Base-by-base conservation (phyloP, 2,329 filamentous ascomycete species). In the Fusarium tupiense region DNA sequence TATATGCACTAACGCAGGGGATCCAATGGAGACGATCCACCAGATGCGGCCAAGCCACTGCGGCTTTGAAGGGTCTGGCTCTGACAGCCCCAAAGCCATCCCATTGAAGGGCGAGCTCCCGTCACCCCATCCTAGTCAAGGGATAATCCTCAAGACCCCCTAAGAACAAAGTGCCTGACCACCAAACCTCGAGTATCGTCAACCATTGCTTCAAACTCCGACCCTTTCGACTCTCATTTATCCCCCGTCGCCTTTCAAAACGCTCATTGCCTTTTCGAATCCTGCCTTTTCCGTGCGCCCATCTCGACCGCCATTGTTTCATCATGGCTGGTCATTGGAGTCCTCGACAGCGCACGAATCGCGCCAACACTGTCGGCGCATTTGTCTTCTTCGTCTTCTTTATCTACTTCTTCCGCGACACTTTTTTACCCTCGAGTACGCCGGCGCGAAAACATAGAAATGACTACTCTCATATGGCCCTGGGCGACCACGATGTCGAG, bases 401-500 rank as follows among this genome's bases (percentile, higher is more conserved):
- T 54, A 24, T 80, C 64, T 64, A 78, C 61, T 70, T 78, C 62
- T 80, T 77, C 74, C 76, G 71, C 69, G 70, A 75, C 50, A 74
- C 24, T 40, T 16, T 80, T 50, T 47, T 78, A 12, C 70, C 74
- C 6, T 73, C 76, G n/a, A 59, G 67, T 50, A 64, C 61, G 14
- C 53, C 59, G 11, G 49, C 61, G 41, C 67, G 69, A 38, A 75
- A 67, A 53, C 67, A 61, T 20, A 66, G 57, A 44, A 71, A 71
- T 61, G 66, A 67, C 22, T 69, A 69, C 22, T 61, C 76, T 13
- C 43, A 69, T 62, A 20, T 53, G 64, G 53, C 70, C 38, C 66
- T 74, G 22, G 79, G 78, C 52, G 79, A 80, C 24, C 67, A 79
- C 24, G 78, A 80, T 40, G 76, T 81, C 53, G 80, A 82, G 72